Evolutionary conservation across 768 basidiomycete species (phyloP), one percentile per base, ranked within the genome.

Genomic region (Pisolithus microcarpus): DNA sequence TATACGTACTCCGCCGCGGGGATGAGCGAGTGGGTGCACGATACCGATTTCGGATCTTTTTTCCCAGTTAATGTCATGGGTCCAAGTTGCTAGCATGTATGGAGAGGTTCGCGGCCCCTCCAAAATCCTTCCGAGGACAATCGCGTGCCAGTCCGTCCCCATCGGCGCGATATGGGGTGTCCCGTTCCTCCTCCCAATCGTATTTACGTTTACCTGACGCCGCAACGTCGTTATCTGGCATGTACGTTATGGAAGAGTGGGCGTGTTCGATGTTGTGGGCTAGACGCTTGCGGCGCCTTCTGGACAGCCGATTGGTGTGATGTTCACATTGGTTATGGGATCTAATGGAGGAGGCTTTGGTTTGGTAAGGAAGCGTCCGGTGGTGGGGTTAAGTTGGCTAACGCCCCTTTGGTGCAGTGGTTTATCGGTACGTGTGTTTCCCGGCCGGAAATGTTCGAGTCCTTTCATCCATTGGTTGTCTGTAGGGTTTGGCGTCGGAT

Each of bases 151-250:
- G 68, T 77, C 76, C 0, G 66, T 81, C 31, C 79, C 79, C 0
- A 79, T 80, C 46, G 73, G 77, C 7, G 65, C 75, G 23, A 56
- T 81, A 9, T 65, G 64, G 19, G 83, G 82, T 0, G 53, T 84
- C 1, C 38, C 79, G 6, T 84, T 76, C 59, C 68, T 84, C 48
- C 73, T 85, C 4, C 83, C 84, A 0, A 78, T 85, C 37, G 65
- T 80, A 24, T 85, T 84, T 55, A 84, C 84, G 8, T 65, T n/a
- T 85, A 5, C 83, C 83, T 3, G 81, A 80, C 53, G 73, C 82
- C 43, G 31, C 63, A 5, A 75, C 73, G 5, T 61, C 85, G 5
- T 69, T 85, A 7, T 68, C 70, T 56, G 77, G 80, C 21, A 23
- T 23, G 21, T 80, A 60, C 44, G 67, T 52, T 31, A 15, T 7